These are phyloP conservation scores for Candida tetrigidarum DNA, from an alignment of 1,139 yeast species.

Conservation along the genomic window DNA sequence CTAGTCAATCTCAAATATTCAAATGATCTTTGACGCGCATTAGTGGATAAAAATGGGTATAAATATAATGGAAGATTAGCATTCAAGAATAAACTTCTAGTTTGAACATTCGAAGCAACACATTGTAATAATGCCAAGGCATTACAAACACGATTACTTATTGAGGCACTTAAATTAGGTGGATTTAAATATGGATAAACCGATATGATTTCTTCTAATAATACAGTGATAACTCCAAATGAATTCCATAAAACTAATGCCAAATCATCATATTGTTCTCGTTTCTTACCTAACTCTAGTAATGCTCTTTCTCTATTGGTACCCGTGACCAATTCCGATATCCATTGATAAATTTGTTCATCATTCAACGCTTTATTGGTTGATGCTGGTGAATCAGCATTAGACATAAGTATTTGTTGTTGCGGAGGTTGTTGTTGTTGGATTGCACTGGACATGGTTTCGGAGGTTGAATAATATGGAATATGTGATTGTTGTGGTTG, in stretches of 20 bases:
- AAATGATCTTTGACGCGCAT: conserved; percentile 89
- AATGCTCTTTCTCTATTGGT: conserved; percentile 92
- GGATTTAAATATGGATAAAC: conserved; percentile 92
- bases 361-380: conserved; percentile 68
- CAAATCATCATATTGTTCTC: conserved; percentile 93
- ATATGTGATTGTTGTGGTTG: background rate
- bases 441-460: conserved; percentile 1
- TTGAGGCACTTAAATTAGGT: conserved; percentile 80
- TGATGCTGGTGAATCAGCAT: background rate
- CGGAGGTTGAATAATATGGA: background rate
- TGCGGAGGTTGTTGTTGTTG: conserved; percentile 5
- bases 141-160: conserved; percentile 94
- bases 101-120: conserved; percentile 93
- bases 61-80: conserved; percentile 93
- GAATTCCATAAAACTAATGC: conserved; percentile 96
- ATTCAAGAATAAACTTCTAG: conserved; percentile 79
- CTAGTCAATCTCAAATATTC: conserved; percentile 92
- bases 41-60: conserved; percentile 92
- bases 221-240: conserved; percentile 93
- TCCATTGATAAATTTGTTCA: conserved; percentile 89
- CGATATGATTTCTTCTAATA: conserved; percentile 85
- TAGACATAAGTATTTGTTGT: background rate
- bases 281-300: conserved; percentile 86
- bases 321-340: conserved; percentile 85
- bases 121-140: conserved; percentile 94